Evolutionary conservation across 1,284 basidiomycete genomes (phyloP), one percentile per base, ranked within the genome.

Genomic region (Volvariella volvacea): DNA sequence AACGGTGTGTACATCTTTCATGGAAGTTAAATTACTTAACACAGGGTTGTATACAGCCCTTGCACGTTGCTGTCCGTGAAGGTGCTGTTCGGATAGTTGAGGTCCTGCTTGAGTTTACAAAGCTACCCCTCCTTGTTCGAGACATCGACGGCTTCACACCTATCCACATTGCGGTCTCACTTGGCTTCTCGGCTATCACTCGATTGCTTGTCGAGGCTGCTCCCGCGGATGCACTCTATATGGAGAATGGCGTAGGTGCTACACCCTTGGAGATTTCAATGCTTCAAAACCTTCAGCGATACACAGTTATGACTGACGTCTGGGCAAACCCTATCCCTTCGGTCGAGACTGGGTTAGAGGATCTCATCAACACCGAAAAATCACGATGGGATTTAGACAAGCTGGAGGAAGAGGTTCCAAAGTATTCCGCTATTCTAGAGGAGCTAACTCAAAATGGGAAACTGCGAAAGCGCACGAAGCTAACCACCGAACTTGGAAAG

Each of bases 241-340:
- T 65, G 32, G 77, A 80, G 54, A 71, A 80, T 50, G 70, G 70
- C 16, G 73, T 80, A 3, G 79, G 78, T 2, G 66, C 71, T 44
- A 76, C 74, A 0, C 65, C 74, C 0, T 50, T 73, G 3, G 79
- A 80, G 47, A 66, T 69, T 31, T 64, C 66, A 1, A 43, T 43
- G 0, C 16, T 17, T 4, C 16, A n/a, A 19, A n/a, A 25, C 10
- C 54, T 64, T 12, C n/a, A n/a, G n/a, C n/a, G n/a, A n/a, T n/a
- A n/a, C n/a, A n/a, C n/a, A n/a, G n/a, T n/a, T n/a, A n/a, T n/a
- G n/a, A n/a, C n/a, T n/a, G n/a, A n/a, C n/a, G n/a, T n/a, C n/a
- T n/a, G n/a, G n/a, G n/a, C n/a, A n/a, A n/a, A n/a, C n/a, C n/a
- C n/a, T 28, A 12, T 28, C 12, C 25, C 25, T 6, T 28, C 25